phyloP scores from a whole-genome alignment of 495 filamentous ascomycete species.

The Podospora comata region DNA sequence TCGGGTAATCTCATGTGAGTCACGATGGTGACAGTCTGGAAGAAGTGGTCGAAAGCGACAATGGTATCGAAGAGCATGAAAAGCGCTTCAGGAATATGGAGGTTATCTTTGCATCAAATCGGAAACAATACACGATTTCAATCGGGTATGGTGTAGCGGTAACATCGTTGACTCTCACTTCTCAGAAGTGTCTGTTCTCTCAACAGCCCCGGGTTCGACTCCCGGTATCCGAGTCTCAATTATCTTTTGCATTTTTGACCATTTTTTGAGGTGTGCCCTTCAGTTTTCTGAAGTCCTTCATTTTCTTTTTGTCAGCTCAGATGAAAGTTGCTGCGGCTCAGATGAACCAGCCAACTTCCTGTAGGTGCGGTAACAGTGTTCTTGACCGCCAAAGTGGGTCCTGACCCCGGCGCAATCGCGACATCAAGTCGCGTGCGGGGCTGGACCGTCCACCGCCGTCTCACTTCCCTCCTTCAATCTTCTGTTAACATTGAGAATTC shows the following conservation, averaged over 20 bases:
- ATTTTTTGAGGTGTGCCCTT: neutral
- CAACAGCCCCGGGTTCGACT: conserved; percentile 8
- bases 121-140: neutral
- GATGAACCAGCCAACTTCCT: neutral
- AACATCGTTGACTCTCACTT: conserved; percentile 9
- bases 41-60: conserved; percentile 93
- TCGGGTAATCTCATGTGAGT: conserved; percentile 73
- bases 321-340: neutral
- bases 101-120: conserved; percentile 53
- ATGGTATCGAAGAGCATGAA: conserved; percentile 99
- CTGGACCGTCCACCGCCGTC: neutral
- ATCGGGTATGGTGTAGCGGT: conserved; percentile 8
- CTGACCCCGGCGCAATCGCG: neutral
- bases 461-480: neutral
- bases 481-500: neutral
- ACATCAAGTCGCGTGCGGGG: neutral
- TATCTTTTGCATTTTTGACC: conserved; percentile 1
- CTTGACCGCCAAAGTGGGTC: neutral
- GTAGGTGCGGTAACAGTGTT: neutral
- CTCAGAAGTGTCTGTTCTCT: conserved; percentile 8
- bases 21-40: conserved; percentile 84
- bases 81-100: conserved; percentile 83
- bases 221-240: conserved; percentile 5
- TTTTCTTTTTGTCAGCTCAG: neutral
- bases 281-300: neutral